Evolutionary conservation across 345 rosid species (phyloP).

Genomic region (sweet orange (Citrus sinensis)): DVS_A1.0 CM039164.1:23950001-23950500

Average conservation of each 20-base stretch:
- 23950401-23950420: neutral
- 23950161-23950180: conserved; percentile 16
- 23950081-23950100: conserved; percentile 72
- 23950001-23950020: neutral
- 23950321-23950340: neutral
- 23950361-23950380: neutral
- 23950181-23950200: conserved; percentile 23
- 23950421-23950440: neutral
- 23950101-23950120: conserved; percentile 56
- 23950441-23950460: neutral
- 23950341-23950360: neutral
- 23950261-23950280: conserved; percentile 6
- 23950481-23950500: neutral
- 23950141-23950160: conserved; percentile 5
- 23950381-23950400: neutral
- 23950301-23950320: conserved; percentile 4
- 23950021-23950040: conserved; percentile 53
- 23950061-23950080: conserved; percentile 82
- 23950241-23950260: conserved; percentile 61
- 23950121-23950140: conserved; percentile 15
- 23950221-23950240: conserved; percentile 73
- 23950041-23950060: conserved; percentile 90
- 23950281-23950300: conserved; percentile 9
- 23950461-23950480: neutral
- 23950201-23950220: conserved; percentile 69